These are phyloP conservation scores for Ceratocystis albifundus DNA, from an alignment of 2,329 filamentous ascomycete species.

Conservation along the genomic window DNA sequence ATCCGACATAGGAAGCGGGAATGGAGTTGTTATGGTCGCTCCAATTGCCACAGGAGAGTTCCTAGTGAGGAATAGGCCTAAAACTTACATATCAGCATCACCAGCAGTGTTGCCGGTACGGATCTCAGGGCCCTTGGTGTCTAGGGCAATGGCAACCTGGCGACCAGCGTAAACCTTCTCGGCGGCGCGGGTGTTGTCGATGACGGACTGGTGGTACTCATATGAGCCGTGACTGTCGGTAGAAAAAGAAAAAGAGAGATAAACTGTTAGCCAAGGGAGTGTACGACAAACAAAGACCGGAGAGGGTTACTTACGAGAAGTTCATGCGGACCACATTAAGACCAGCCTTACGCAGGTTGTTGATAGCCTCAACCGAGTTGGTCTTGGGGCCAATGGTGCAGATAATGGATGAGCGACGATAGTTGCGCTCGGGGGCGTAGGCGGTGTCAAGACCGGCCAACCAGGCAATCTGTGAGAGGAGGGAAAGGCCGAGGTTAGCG, in stretches of 20 bases:
- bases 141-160: slow-evolving; percentile 88
- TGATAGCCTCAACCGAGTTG: slow-evolving; percentile 95
- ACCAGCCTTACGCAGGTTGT: slow-evolving; percentile 76
- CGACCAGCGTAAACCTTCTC: slow-evolving; percentile 67
- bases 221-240: slow-evolving; percentile 48
- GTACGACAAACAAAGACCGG: not conserved
- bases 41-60: not conserved
- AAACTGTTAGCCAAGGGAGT: not conserved
- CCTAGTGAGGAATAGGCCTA: not conserved
- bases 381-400: slow-evolving; percentile 99
- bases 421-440: slow-evolving; percentile 74
- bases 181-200: slow-evolving; percentile 84
- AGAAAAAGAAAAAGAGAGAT: too few species aligned
- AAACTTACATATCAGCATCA: slow-evolving; percentile 59
- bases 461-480: slow-evolving; percentile 44
- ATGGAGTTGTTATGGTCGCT: not conserved
- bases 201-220: slow-evolving; percentile 97
- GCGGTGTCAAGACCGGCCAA: slow-evolving; percentile 71
- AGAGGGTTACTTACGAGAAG: slow-evolving; percentile 41
- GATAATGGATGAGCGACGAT: slow-evolving; percentile 95
- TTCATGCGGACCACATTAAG: slow-evolving; percentile 99
- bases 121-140: slow-evolving; percentile 54
- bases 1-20: not conserved
- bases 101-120: slow-evolving; percentile 59
- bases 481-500: not conserved